These are phyloP conservation scores for Claviceps fusiformis DNA, from an alignment of 2,329 filamentous ascomycete species.

Conservation along the genomic window DNA sequence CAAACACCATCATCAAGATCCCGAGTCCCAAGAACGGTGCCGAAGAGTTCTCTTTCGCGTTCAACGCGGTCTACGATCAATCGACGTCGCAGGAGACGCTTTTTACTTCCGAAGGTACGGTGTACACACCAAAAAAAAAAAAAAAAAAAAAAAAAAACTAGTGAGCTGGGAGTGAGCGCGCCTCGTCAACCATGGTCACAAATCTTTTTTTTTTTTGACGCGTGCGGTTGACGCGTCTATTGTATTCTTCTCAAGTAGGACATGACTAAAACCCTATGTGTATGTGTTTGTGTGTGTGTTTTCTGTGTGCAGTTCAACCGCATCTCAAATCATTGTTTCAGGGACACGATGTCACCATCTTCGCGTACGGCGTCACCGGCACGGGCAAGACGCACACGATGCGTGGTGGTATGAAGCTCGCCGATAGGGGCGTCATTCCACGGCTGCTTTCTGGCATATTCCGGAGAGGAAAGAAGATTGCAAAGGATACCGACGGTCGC, in stretches of 20 bases:
- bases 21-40: slow-evolving; percentile 86
- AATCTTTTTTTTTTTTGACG: neutral
- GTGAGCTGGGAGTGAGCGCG: neutral
- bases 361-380: slow-evolving; percentile 86
- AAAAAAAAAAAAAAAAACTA: too few species aligned
- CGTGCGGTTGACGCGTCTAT: neutral
- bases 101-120: slow-evolving; percentile 75
- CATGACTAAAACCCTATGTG: slow-evolving; percentile 11
- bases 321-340: slow-evolving; percentile 86
- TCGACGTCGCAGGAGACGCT: slow-evolving; percentile 70
- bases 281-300: neutral
- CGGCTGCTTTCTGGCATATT: slow-evolving; percentile 76
- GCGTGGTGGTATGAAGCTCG: slow-evolving; percentile 76
- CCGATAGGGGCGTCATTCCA: slow-evolving; percentile 79
- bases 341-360: slow-evolving; percentile 77
- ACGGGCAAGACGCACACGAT: slow-evolving; percentile 95
- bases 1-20: slow-evolving; percentile 64
- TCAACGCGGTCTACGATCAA: slow-evolving; percentile 84
- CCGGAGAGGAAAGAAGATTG: slow-evolving; percentile 69
- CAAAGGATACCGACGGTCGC: slow-evolving; percentile 60
- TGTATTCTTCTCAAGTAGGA: neutral
- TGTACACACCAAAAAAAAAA: neutral
- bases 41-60: slow-evolving; percentile 87
- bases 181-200: neutral
- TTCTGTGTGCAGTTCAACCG: slow-evolving; percentile 52